Evolutionary conservation across 1,284 basidiomycete species (phyloP), one percentile per base, ranked within the genome.

Genomic region (Sanghuangporus sanghuang): DNA sequence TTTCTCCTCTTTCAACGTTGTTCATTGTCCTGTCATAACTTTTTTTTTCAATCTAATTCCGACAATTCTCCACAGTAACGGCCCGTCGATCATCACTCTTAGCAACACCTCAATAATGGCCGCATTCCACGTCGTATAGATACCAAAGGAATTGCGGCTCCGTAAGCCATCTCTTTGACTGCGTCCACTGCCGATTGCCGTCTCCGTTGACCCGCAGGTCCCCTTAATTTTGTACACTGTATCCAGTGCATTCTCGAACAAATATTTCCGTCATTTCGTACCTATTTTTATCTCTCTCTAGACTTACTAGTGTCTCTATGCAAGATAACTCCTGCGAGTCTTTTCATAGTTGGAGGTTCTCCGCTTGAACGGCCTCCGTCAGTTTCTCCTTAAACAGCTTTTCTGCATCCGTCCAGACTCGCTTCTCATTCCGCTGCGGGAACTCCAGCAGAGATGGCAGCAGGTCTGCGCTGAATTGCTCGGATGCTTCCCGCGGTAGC

Each of bases 401-500:
- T 78, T 98, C 91, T 1, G 96, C 96, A 65, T 96, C 90, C 32
- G 81, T 83, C 96, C 96, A 98, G 6, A 98, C 94, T 14, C 86
- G 82, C 38, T 90, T 89, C 0, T 73, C 81, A 63, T 80, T 70
- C 66, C 91, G 78, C 64, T 86, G 75, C 1, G 91, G 92, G 67
- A 96, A 84, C 72, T 92, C 82, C 44, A 95, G 76, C 66, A 98
- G 76, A 16, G 94, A 93, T 7, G 96, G 95, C 42, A 99, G 79
- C 39, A 99, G 81, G 76, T 98, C 95, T 18, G 78, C 73, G 71
- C 93, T 95, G 79, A 99, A 99, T 72, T 96, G 95, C 77, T 99
- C 96, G 1, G 94, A 96, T 5, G 96, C 91, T 77, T 99, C 97
- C 59, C 97, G 85, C 35, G 97, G 97, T 44, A 98, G 84, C 68